Evolutionary conservation across 768 basidiomycete species (phyloP).

Genomic region (Xerocomellus dryophilus): DNA sequence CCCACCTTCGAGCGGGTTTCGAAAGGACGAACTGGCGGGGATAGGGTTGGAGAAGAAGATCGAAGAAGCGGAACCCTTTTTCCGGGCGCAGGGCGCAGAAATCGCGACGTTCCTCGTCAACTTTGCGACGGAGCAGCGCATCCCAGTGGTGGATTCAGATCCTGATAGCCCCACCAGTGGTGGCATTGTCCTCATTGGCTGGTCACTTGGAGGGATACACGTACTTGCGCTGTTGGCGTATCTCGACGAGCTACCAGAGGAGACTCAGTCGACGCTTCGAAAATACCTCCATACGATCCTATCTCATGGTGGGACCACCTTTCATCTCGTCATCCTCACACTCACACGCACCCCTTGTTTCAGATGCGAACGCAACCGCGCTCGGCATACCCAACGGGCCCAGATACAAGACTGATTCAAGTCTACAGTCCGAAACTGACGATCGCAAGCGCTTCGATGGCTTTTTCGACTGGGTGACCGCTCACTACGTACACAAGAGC

Average conservation of each 20-base stretch:
- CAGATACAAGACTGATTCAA: not conserved
- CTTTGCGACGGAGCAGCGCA: slow-evolving; percentile 14
- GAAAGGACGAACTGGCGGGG: slow-evolving; percentile 5
- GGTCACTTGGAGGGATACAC: slow-evolving; percentile 21
- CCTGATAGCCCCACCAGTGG: not conserved
- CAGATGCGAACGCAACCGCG: slow-evolving; percentile 2
- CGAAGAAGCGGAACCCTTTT: slow-evolving; percentile 14
- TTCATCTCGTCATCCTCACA: not conserved
- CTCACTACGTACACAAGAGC: slow-evolving; percentile 16
- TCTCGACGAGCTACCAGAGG: slow-evolving; percentile 8
- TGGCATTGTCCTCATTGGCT: slow-evolving; percentile 19
- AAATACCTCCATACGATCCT: slow-evolving; percentile 23
- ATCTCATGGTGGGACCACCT: slow-evolving; percentile 11
- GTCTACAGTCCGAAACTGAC: slow-evolving; percentile 2
- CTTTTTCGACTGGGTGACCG: slow-evolving; percentile 17
- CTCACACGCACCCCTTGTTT: not conserved
- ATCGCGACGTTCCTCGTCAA: slow-evolving; percentile 17
- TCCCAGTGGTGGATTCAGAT: slow-evolving; percentile 14
- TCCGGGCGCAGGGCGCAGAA: slow-evolving; percentile 17
- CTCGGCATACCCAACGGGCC: slow-evolving; percentile 9
- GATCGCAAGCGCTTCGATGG: slow-evolving; percentile 10
- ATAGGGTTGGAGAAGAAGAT: slow-evolving; percentile 17
- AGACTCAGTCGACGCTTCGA: slow-evolving; percentile 2
- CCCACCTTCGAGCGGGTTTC: slow-evolving; percentile 24
- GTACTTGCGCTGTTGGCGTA: slow-evolving; percentile 11